Percentiles rank a stretch among this genome's conserved stretches.
Evolutionary conservation across 2,329 filamentous ascomycete species (phyloP).

Genomic region (Coniochaeta sp.): DNA sequence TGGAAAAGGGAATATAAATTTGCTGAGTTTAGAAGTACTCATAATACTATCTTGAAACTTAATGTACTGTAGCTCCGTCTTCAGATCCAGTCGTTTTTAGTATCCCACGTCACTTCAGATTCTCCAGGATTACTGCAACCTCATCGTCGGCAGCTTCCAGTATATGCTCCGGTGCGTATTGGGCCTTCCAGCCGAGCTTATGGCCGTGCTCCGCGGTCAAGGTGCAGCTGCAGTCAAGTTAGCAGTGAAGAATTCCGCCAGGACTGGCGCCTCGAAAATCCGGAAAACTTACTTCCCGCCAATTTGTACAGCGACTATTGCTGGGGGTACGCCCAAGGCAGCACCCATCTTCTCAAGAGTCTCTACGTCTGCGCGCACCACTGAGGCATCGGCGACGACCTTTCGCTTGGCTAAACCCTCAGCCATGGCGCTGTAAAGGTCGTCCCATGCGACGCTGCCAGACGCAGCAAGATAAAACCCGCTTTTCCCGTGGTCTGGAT

Average conservation of each 20-base stretch:
- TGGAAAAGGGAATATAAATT: too few relatives aligned
- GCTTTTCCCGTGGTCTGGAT: constrained; percentile 28
- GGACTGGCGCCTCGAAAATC: background rate
- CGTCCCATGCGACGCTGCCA: constrained; percentile 40
- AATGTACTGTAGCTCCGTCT: too few relatives aligned
- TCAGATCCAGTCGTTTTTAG: background rate
- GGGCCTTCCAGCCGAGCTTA: constrained; percentile 36
- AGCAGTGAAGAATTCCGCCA: background rate
- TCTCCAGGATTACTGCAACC: constrained; percentile 30
- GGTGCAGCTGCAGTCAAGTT: constrained; percentile 25
- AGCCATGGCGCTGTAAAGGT: constrained; percentile 39
- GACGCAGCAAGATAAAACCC: constrained; percentile 44
- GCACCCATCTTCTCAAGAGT: constrained; percentile 31
- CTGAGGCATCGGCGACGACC: constrained; percentile 26
- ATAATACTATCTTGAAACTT: too few relatives aligned
- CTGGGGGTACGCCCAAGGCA: constrained; percentile 24
- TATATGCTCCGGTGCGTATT: constrained; percentile 34
- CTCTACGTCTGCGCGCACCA: constrained; percentile 26
- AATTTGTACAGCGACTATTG: constrained; percentile 29
- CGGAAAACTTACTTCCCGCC: constrained; percentile 28
- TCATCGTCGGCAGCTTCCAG: constrained; percentile 36
- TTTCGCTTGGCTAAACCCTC: constrained; percentile 28
- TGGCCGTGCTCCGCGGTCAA: constrained; percentile 31
- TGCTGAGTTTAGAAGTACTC: too few relatives aligned
- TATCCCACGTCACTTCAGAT: background rate